These are phyloP conservation scores for Phanerochaete carnosa DNA, from an alignment of 768 basidiomycete genomes.

Conservation along the genomic window DNA sequence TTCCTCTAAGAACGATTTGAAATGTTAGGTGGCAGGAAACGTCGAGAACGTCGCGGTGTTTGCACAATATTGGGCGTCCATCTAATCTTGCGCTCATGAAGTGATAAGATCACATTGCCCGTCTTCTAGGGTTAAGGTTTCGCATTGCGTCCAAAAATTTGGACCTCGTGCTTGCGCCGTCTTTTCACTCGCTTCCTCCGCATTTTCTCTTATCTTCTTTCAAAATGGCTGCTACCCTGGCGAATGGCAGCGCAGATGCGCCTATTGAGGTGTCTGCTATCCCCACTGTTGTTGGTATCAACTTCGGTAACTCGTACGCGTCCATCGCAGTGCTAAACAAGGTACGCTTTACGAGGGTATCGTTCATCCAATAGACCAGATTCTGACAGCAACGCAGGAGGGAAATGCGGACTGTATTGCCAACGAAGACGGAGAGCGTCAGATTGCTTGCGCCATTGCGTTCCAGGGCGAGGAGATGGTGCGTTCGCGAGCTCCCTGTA, in stretches of 20 bases:
- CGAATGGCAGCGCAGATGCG: conserved; percentile 51
- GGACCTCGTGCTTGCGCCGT: not conserved
- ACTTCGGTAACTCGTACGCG: conserved; percentile 93
- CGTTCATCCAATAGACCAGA: not conserved
- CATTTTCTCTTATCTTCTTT: not conserved
- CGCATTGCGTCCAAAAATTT: not conserved
- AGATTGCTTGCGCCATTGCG: conserved; percentile 92
- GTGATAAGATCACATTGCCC: not conserved
- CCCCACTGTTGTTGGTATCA: conserved; percentile 85
- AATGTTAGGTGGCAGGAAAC: not conserved
- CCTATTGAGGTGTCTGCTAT: conserved; percentile 30
- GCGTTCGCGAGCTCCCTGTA: conserved; percentile 25
- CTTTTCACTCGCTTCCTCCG: not conserved
- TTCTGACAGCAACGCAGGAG: conserved; percentile 52
- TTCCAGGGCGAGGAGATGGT: conserved; percentile 92
- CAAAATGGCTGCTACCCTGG: conserved; percentile 37
- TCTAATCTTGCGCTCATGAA: not conserved
- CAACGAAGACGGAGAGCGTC: conserved; percentile 97
- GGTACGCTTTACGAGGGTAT: conserved; percentile 38
- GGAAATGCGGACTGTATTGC: conserved; percentile 93
- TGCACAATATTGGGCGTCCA: not conserved
- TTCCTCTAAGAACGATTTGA: no score
- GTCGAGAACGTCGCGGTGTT: not conserved
- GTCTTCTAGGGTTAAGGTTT: not conserved
- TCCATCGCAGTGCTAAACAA: conserved; percentile 95